Conservation (phyloP, 2,329 filamentous ascomycete genomes). For the Clarireedia paspali region DNA sequence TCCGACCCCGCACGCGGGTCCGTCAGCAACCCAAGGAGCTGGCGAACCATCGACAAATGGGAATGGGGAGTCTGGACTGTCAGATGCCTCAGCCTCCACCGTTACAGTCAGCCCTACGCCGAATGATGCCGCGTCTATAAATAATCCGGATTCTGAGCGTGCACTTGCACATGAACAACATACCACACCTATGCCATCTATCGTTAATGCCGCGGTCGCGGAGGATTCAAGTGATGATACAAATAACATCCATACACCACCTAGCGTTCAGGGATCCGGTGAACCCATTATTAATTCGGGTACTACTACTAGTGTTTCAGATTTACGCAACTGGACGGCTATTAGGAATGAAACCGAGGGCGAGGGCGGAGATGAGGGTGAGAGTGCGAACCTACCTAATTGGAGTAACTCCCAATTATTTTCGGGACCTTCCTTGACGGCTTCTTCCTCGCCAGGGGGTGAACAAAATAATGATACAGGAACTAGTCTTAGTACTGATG, state of each 20-base stretch:
- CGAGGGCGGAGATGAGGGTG: too few species aligned
- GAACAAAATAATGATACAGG: conserved; percentile 7
- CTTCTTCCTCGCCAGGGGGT: conserved; percentile 3
- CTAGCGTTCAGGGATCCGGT: conserved; percentile 19
- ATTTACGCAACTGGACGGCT: neutral
- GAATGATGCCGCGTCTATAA: conserved; percentile 14
- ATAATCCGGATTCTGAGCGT: conserved; percentile 17
- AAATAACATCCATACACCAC: conserved; percentile 13
- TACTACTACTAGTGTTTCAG: neutral
- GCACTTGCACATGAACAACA: conserved; percentile 1
- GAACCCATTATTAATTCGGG: neutral
- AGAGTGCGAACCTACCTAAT: neutral
- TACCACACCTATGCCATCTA: conserved; percentile 17
- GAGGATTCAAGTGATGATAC: conserved; percentile 1
- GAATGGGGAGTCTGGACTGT: neutral
- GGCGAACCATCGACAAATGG: conserved; percentile 15
- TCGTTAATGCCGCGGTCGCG: conserved; percentile 7
- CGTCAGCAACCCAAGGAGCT: conserved; percentile 13
- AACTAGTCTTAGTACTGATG: conserved; percentile 5
- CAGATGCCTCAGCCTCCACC: conserved; percentile 18
- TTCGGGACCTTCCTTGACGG: conserved; percentile 10
- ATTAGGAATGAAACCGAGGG: neutral
- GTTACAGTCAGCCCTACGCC: neutral
- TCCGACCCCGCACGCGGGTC: conserved; percentile 1
- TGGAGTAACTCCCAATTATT: conserved; percentile 20